These are phyloP conservation scores for Coffea humblotiana DNA, from an alignment of 305 asterid genomes.

Conservation along the genomic window DNA sequence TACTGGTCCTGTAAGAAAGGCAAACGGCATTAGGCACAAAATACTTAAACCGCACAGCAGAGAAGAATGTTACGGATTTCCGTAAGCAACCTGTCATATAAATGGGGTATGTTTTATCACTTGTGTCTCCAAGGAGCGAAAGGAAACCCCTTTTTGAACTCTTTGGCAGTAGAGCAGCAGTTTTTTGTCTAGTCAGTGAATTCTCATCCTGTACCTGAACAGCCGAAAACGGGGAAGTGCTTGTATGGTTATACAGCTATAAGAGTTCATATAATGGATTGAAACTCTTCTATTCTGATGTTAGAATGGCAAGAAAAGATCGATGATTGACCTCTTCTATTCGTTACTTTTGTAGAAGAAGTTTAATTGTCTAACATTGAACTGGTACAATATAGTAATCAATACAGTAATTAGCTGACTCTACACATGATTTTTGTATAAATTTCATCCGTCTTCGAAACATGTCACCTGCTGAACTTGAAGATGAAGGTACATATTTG, in stretches of 20 bases:
- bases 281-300: too few species aligned
- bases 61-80: not conserved
- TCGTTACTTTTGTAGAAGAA: too few species aligned
- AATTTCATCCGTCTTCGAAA: not conserved
- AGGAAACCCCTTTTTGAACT: constrained; percentile 56
- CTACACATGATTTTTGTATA: too few species aligned
- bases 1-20: constrained; percentile 54
- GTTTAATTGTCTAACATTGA: not conserved
- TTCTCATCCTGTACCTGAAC: constrained; percentile 66
- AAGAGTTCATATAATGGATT: too few species aligned
- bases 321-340: too few species aligned
- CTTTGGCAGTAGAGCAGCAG: constrained; percentile 61
- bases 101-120: constrained; percentile 56
- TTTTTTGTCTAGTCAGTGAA: constrained; percentile 64
- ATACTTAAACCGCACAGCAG: not conserved
- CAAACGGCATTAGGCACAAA: constrained; percentile 2
- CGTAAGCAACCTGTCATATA: constrained; percentile 63
- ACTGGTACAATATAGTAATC: not conserved
- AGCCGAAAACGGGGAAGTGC: constrained; percentile 10
- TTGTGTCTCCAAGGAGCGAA: constrained; percentile 67
- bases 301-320: too few species aligned
- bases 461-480: constrained; percentile 68
- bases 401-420: not conserved
- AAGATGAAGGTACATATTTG: constrained; percentile 85
- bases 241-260: too few species aligned